These are phyloP conservation scores for Neurospora tetrasperma DNA, from an alignment of 495 filamentous ascomycete species.

Conservation along the genomic window DNA sequence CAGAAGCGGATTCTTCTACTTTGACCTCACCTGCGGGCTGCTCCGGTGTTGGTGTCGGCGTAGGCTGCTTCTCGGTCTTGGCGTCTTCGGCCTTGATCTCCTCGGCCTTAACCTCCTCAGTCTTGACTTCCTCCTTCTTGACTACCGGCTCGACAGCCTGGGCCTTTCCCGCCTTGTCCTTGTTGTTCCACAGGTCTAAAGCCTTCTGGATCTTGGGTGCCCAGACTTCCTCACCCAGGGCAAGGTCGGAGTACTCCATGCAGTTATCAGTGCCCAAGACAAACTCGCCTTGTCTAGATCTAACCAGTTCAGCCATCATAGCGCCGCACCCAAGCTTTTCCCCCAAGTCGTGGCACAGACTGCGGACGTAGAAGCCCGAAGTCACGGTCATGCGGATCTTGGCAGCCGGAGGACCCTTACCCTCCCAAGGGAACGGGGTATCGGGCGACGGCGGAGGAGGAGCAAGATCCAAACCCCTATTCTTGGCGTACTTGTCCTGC, in stretches of 20 bases:
- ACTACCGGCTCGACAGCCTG: not conserved
- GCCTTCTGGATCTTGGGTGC: conserved; percentile 59
- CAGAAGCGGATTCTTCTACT: not conserved
- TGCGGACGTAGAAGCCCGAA: conserved; percentile 95
- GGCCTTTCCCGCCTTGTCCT: not conserved
- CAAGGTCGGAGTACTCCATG: conserved; percentile 72
- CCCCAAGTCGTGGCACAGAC: conserved; percentile 84
- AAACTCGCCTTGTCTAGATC: conserved; percentile 74
- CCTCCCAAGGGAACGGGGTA: conserved; percentile 30
- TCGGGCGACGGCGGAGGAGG: conserved; percentile 23
- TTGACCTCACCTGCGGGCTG: not conserved
- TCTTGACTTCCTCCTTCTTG: not conserved
- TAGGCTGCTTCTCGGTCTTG: not conserved
- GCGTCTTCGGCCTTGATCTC: not conserved
- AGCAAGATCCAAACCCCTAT: conserved; percentile 26
- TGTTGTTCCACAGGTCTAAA: conserved; percentile 31
- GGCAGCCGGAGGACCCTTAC: conserved; percentile 56
- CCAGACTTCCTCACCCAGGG: conserved; percentile 73
- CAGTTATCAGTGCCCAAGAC: conserved; percentile 55
- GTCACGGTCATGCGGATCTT: conserved; percentile 85
- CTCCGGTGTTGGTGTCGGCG: not conserved
- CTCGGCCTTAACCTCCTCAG: not conserved
- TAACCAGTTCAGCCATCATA: conserved; percentile 76
- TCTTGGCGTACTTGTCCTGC: conserved; percentile 18
- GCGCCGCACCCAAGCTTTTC: conserved; percentile 69